A percentile compares a stretch with the other conserved stretches of the same genome.
Conservation (phyloP, 768 basidiomycete species). For the Mycena belliarum region DNA sequence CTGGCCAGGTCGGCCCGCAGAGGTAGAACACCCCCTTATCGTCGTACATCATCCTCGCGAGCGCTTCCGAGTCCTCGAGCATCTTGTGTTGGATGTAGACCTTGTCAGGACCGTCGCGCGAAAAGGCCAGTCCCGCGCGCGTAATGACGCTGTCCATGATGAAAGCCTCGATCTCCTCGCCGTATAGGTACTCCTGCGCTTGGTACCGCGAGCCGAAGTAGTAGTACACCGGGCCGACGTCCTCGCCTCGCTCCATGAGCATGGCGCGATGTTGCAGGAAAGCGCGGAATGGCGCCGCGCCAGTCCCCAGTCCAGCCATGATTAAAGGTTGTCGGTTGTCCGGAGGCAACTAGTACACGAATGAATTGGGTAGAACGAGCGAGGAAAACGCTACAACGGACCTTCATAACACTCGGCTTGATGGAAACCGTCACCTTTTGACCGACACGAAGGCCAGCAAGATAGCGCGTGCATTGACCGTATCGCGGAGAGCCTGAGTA, state of each 20-base stretch:
- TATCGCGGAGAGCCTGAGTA: conserved; percentile 67
- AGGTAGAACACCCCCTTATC: conserved; percentile 88
- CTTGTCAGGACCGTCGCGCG: conserved; percentile 88
- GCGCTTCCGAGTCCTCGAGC: conserved; percentile 79
- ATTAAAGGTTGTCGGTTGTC: conserved; percentile 87
- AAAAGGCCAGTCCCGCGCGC: conserved; percentile 93
- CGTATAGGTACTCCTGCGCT: conserved; percentile 95
- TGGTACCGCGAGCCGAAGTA: conserved; percentile 98
- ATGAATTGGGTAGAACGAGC: conserved; percentile 13
- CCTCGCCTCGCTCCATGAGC: conserved; percentile 71
- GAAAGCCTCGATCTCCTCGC: conserved; percentile 94
- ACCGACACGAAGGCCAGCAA: conserved; percentile 78
- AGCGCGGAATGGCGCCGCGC: conserved; percentile 98
- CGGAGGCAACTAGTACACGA: conserved; percentile 67
- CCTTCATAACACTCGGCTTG: conserved; percentile 99
- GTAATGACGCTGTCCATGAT: conserved; percentile 83
- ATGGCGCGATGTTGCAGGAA: conserved; percentile 95
- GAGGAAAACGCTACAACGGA: conserved; percentile 32
- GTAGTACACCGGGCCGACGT: conserved; percentile 92
- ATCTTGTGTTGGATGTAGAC: conserved; percentile 99
- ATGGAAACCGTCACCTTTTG: conserved; percentile 96
- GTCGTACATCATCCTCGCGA: conserved; percentile 74
- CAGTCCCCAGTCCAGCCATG: conserved; percentile 98
- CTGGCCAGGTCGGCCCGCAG: conserved; percentile 99
- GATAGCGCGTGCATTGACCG: conserved; percentile 97